These are phyloP conservation scores for Leptographium radiaticola DNA, from an alignment of 2,329 filamentous ascomycete species.

Conservation along the genomic window DNA sequence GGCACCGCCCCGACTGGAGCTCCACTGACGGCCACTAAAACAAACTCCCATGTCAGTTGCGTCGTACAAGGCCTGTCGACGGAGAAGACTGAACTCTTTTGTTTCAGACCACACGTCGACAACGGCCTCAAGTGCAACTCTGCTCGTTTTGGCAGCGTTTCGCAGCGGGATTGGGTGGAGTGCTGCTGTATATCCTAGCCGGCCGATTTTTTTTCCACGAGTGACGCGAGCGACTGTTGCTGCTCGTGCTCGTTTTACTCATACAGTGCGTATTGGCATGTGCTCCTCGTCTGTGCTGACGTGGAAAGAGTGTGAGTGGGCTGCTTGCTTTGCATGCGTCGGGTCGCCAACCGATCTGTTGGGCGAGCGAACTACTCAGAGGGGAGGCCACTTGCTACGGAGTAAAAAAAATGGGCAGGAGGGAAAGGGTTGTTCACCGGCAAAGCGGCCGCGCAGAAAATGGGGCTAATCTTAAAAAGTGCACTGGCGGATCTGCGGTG, in stretches of 20 bases:
- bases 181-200: neutral
- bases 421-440: constrained; percentile 1
- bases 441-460: neutral
- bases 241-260: no score
- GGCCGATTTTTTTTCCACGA: neutral
- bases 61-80: neutral
- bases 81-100: neutral
- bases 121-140: no score
- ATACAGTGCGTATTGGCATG: neutral
- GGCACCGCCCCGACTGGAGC: neutral
- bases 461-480: neutral
- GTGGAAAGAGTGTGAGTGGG: neutral
- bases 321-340: neutral
- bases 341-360: constrained; percentile 1
- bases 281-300: neutral
- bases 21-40: neutral
- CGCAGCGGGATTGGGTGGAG: neutral
- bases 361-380: neutral
- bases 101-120: neutral
- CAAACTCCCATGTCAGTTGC: neutral
- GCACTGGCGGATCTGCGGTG: neutral
- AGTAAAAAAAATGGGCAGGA: neutral
- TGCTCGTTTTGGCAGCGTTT: constrained; percentile 1
- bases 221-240: no score
- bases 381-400: neutral